Base-by-base conservation (phyloP, 192 early-diverging fungal genomes). In the Nowakowskiella sp. region DNA sequence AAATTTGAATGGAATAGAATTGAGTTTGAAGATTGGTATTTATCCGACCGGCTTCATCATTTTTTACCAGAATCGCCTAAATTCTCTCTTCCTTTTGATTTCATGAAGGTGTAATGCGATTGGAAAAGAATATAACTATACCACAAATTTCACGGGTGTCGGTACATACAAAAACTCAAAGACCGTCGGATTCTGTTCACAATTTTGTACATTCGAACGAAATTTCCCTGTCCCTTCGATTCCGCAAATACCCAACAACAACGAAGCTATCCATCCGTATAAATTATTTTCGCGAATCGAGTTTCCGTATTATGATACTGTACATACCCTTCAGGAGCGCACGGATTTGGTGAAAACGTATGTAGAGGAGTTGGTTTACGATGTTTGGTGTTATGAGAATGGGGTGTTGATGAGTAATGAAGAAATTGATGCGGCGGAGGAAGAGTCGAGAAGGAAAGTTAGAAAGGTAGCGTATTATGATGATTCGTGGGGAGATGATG, bases 1-100 rank as follows among this genome's bases (percentile, higher is more conserved):
- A 82, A 82, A 45, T 97, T 94, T 65, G 93, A 97, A 70, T 97
- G 93, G 93, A 92, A 91, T n/a, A 74, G 90, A 6, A 58, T 55
- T 19, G 80, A 92, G 60, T 97, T 97, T 64, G 50, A 84, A 51
- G 29, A 53, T 0, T 97, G 91, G 91, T 86, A 64, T 36, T 52
- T 26, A n/a, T n/a, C n/a, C n/a, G n/a, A n/a, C n/a, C n/a, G n/a
- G n/a, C n/a, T n/a, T n/a, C n/a, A 42, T 21, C 44, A 19, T 24
- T 21, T 24, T 28, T n/a, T 45, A 26, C 44, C 43, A 28, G 39
- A 50, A n/a, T n/a, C n/a, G n/a, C n/a, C n/a, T n/a, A n/a, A n/a
- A n/a, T n/a, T n/a, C 34, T 21, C 23, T 19, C 6, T 16, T 66
- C 34, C 54, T 39, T 8, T 19, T n/a, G 19, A 31, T 6, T 31